Base-by-base conservation (phyloP, 805 yeast species). In the Teunomyces panamensis region DNA sequence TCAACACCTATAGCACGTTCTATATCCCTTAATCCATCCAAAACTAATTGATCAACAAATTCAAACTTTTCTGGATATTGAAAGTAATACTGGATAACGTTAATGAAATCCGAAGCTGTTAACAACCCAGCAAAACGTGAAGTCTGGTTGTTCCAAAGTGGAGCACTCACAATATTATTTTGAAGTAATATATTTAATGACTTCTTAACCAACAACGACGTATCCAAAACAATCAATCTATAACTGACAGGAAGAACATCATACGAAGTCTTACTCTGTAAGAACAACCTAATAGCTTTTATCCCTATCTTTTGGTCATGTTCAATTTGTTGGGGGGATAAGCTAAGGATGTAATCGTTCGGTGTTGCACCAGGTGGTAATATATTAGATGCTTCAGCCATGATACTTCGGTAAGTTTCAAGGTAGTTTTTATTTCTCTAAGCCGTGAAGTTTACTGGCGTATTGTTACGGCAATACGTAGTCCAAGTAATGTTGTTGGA, bases 241-340 rank as follows among this genome's bases (percentile, higher is more conserved):
- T 92, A 94, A 16, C 96, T 85, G 30, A 94, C 98, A 2, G 99
- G 99, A 36, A 94, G 75, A 17, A 94, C 99, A 60, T 94, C 99
- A 65, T 94, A 94, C 1, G 97, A 89, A 0, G 96, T 91, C 64
- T 92, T 92, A 43, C 94, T 84, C 60, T 89, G 86, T 37, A 94
- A 72, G 59, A 94, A 94, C 29, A 81, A 71, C 42, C 97, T 74
- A 50, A 94, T 94, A 14, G 96, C 89, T 55, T 82, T 81, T 49
- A 89, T 78, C 0, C 94, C 96, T n/a, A 79, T 68, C 50, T 74
- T 75, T 62, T 89, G 96, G 58, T 85, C 89, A 48, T 74, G 73
- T 48, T 75, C 74, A 35, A 73, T 64, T 52, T 73, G 77, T 47
- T 71, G 75, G 3, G 62, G 60, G 1, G 73, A 57, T 48, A 73